A percentile compares a stretch with the other conserved stretches of the same genome.
These are phyloP conservation scores for Salix brachista DNA, from an alignment of 345 rosid genomes.

Conservation along the genomic window DNA sequence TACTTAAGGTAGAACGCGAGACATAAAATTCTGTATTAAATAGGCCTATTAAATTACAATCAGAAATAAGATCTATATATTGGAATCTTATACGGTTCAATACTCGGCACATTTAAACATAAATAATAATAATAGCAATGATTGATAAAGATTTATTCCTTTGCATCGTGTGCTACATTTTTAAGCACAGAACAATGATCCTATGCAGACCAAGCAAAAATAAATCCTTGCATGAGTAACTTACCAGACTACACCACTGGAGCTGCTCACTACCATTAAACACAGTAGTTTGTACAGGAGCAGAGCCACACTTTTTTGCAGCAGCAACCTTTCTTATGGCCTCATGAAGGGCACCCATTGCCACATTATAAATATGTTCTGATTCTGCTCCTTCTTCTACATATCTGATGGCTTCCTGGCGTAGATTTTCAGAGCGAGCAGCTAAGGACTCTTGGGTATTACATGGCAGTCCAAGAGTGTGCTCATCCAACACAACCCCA, in stretches of 20 bases:
- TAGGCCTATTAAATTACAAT: background rate
- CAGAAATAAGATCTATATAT: background rate
- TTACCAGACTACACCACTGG: slow-evolving; percentile 47
- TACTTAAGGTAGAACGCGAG: background rate
- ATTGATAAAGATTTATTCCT: too few species aligned
- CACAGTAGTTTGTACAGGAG: slow-evolving; percentile 24
- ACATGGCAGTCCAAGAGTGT: slow-evolving; percentile 28
- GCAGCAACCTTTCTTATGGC: slow-evolving; percentile 47
- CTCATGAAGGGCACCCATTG: slow-evolving; percentile 49
- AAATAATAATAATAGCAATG: background rate
- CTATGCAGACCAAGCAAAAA: background rate
- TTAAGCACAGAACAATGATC: background rate
- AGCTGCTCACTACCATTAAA: slow-evolving; percentile 39
- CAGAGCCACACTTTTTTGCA: slow-evolving; percentile 38
- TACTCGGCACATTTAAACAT: background rate
- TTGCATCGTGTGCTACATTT: background rate
- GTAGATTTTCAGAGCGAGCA: slow-evolving; percentile 50
- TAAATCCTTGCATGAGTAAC: slow-evolving; percentile 12
- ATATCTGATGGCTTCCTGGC: slow-evolving; percentile 57
- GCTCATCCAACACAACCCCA: slow-evolving; percentile 46
- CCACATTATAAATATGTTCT: slow-evolving; percentile 38
- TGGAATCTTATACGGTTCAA: background rate
- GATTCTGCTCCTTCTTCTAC: slow-evolving; percentile 54
- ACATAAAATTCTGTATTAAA: background rate
- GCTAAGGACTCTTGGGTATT: slow-evolving; percentile 53